Conservation (phyloP, 352 stramenopile genomes). For the Globisporangium lucens region DNA sequence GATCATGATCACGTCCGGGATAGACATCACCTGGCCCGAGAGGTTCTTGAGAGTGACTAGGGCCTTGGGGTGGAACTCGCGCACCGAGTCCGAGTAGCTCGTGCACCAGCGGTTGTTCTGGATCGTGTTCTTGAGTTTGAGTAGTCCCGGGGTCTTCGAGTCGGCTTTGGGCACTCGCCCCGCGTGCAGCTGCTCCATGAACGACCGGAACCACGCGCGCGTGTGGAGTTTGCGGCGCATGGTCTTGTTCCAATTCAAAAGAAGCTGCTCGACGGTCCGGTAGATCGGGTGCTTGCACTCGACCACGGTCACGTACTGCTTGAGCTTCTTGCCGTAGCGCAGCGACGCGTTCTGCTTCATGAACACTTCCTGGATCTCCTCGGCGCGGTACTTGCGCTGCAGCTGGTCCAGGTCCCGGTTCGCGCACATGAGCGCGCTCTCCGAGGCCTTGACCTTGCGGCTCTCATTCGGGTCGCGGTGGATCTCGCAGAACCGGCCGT, state of each 20-base stretch:
- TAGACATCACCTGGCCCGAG: slow-evolving; percentile 26
- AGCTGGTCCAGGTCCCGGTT: slow-evolving; percentile 92
- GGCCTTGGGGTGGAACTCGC: slow-evolving; percentile 60
- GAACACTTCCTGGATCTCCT: slow-evolving; percentile 94
- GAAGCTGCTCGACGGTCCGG: slow-evolving; percentile 53
- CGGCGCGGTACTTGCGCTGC: slow-evolving; percentile 77
- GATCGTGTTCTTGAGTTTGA: slow-evolving; percentile 85
- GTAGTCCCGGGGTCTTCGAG: slow-evolving; percentile 40
- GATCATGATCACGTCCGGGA: slow-evolving; percentile 58
- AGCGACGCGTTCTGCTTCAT: slow-evolving; percentile 85
- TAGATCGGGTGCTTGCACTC: slow-evolving; percentile 93
- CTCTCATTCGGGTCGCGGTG: slow-evolving; percentile 47
- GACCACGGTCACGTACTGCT: slow-evolving; percentile 87
- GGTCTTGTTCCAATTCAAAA: slow-evolving; percentile 81
- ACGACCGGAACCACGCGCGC: slow-evolving; percentile 85
- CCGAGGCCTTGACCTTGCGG: slow-evolving; percentile 46
- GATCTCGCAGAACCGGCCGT: slow-evolving; percentile 72
- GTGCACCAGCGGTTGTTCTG: slow-evolving; percentile 69
- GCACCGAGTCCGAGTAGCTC: slow-evolving; percentile 57
- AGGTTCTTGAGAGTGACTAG: slow-evolving; percentile 83
- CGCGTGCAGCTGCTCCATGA: slow-evolving; percentile 84
- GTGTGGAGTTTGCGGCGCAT: slow-evolving; percentile 84
- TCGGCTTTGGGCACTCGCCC: slow-evolving; percentile 51
- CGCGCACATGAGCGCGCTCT: slow-evolving; percentile 88
- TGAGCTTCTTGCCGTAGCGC: slow-evolving; percentile 81